These are phyloP conservation scores for Aspergillus carlsbadensis DNA, from an alignment of 495 filamentous ascomycete genomes.

Conservation along the genomic window DNA sequence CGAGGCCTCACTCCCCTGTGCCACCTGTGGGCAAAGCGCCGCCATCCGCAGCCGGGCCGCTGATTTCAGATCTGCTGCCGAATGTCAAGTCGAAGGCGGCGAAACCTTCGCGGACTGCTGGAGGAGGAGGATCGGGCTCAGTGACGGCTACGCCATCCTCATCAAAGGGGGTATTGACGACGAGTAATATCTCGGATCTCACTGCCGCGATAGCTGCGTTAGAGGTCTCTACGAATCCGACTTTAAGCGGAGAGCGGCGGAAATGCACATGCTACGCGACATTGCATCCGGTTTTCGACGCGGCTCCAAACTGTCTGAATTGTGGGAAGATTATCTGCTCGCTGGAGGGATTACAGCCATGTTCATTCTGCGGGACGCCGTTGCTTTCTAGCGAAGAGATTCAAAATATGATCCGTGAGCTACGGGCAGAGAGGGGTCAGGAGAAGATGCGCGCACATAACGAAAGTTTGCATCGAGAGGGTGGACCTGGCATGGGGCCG, in stretches of 20 bases:
- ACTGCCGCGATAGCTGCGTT: constrained; percentile 89
- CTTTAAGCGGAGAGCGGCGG: constrained; percentile 53
- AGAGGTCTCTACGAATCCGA: constrained; percentile 86
- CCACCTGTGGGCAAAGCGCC: constrained; percentile 50
- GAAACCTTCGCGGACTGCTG: constrained; percentile 41
- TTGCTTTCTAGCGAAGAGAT: constrained; percentile 71
- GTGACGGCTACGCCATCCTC: constrained; percentile 6
- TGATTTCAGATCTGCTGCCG: constrained; percentile 74
- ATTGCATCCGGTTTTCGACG: constrained; percentile 78
- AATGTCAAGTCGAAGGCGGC: constrained; percentile 61
- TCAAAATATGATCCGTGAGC: constrained; percentile 78
- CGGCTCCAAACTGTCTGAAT: constrained; percentile 86
- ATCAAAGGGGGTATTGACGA: constrained; percentile 34
- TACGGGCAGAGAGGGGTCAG: constrained; percentile 81
- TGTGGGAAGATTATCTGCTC: constrained; percentile 98
- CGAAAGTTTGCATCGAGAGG: constrained; percentile 59
- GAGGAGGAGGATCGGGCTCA: constrained; percentile 17
- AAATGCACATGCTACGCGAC: constrained; percentile 83
- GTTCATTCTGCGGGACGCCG: constrained; percentile 81
- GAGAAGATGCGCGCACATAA: constrained; percentile 83
- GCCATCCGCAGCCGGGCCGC: constrained; percentile 68
- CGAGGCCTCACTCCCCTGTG: constrained; percentile 39
- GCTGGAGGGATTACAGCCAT: constrained; percentile 90
- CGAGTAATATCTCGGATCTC: constrained; percentile 75
- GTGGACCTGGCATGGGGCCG: constrained; percentile 35